Base-by-base conservation (phyloP, 768 basidiomycete species). In the Xerocomellus dryophilus region DNA sequence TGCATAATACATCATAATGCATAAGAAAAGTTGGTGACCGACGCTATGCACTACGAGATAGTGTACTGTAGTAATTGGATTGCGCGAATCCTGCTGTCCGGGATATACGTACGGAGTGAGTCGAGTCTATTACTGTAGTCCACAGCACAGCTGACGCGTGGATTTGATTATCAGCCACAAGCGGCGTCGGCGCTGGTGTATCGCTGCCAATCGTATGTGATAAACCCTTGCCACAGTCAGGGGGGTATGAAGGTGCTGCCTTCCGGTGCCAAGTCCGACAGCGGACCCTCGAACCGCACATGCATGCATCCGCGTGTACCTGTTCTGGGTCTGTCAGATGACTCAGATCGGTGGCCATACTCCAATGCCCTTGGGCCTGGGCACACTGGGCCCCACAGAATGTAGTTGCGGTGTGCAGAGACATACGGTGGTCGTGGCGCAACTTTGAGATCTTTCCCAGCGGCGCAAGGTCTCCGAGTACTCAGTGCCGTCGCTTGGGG, bases 281-380 rank as follows among this genome's bases (percentile, higher is more conserved):
- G 44, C 23, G 23, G 50, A 40, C 43, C 45, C 50, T 29, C 31
- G 38, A 51, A 34, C 40, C 36, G n/a, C 12, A 44, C 54, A 50
- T 38, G 65, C 64, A 62, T 53, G 65, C 12, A 51, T 21, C 48
- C 63, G 50, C 65, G 50, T 68, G 65, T 51, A 49, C 41, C 39
- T 35, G 21, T 49, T 46, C 32, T 48, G 34, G 43, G 43, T 31
- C 52, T n/a, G n/a, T n/a, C n/a, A n/a, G n/a, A n/a, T n/a, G n/a
- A n/a, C n/a, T 53, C 59, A 47, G 47, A 63, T 54, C 55, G 35
- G 27, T 47, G 21, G 43, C 5, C 32, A 42, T 17, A 27, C 35
- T 35, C 40, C 43, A 32, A 41, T 55, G 36, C 66, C 65, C 65
- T 67, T 43, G 48, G 27, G 47, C 66, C 66, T 60, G 55, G 56